These are phyloP conservation scores for Colletotrichum sp. DNA, from an alignment of 2,329 filamentous ascomycete genomes.

Conservation along the genomic window DNA sequence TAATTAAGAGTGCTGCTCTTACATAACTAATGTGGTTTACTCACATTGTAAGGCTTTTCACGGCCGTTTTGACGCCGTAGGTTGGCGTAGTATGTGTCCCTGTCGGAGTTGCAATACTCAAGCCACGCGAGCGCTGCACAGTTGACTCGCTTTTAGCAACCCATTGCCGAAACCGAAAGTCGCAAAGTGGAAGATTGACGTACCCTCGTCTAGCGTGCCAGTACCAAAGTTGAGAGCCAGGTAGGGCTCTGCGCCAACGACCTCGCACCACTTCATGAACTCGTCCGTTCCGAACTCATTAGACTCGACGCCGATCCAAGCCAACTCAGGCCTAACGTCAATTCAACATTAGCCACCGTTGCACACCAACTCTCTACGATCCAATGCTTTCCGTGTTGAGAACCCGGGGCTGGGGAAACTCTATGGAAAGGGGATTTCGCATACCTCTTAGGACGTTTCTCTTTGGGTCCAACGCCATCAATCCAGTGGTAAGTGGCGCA, in stretches of 20 bases:
- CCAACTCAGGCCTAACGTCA: constrained; percentile 68
- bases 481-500: constrained; percentile 86
- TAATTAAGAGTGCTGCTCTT: background rate
- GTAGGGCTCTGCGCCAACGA: constrained; percentile 78
- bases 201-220: constrained; percentile 54
- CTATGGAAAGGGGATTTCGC: background rate
- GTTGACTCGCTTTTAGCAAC: background rate
- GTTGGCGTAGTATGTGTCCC: constrained; percentile 82
- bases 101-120: constrained; percentile 84
- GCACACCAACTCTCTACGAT: background rate
- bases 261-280: constrained; percentile 81
- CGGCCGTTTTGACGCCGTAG: constrained; percentile 77
- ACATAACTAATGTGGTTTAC: background rate
- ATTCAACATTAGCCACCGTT: constrained; percentile 2
- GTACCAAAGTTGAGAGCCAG: constrained; percentile 84
- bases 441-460: constrained; percentile 62
- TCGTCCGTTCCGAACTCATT: constrained; percentile 88
- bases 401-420: background rate
- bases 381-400: background rate
- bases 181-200: background rate
- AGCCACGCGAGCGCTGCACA: constrained; percentile 71
- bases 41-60: constrained; percentile 72
- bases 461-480: constrained; percentile 77
- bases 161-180: background rate
- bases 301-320: constrained; percentile 77